Evolutionary conservation across 352 stramenopile species (phyloP).

Genomic region (Phytopythium helicoides): DNA sequence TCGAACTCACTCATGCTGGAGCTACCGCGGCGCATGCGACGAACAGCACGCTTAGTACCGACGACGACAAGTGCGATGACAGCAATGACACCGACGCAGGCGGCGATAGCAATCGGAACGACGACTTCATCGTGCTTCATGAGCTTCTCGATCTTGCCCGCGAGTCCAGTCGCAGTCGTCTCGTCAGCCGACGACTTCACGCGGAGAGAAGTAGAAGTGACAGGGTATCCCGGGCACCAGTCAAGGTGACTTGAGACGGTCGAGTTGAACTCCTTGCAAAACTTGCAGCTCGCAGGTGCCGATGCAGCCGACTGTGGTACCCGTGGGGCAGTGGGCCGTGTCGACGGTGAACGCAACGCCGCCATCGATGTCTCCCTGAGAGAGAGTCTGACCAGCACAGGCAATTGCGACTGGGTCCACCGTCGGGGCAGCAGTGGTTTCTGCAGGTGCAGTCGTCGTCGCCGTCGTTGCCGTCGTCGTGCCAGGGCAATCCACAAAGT

Average conservation of each 20-base stretch:
- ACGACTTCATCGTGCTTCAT: background rate
- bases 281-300: conserved; percentile 17
- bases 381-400: conserved; percentile 8
- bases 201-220: background rate
- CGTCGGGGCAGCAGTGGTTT: background rate
- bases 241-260: conserved; percentile 22
- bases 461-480: conserved; percentile 1
- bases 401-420: background rate
- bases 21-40: background rate
- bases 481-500: conserved; percentile 19
- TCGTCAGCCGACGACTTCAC: background rate
- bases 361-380: conserved; percentile 25
- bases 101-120: background rate
- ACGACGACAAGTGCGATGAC: background rate
- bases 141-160: conserved; percentile 1
- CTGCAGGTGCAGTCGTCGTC: background rate
- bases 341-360: conserved; percentile 28
- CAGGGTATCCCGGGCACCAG: conserved; percentile 15
- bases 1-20: conserved; percentile 4
- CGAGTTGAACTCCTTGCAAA: conserved; percentile 32
- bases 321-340: conserved; percentile 19
- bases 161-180: background rate
- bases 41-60: conserved; percentile 1
- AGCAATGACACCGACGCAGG: conserved; percentile 4
- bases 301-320: conserved; percentile 21